Evolutionary conservation across 371 early-diverging fungal genomes (phyloP).

Genomic region (Dipsacomyces acuminosporus): DNA sequence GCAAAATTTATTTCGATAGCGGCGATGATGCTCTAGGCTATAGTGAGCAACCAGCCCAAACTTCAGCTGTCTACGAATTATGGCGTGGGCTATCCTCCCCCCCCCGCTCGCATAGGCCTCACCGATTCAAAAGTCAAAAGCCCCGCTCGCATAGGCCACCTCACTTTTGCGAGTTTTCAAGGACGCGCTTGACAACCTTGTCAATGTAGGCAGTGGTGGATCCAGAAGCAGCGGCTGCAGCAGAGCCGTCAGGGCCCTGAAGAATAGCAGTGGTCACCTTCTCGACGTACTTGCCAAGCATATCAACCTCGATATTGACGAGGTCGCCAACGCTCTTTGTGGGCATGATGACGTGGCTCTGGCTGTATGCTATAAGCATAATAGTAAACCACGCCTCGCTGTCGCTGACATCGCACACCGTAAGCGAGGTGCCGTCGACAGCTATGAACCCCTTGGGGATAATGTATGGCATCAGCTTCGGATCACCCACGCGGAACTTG

Average conservation of each 20-base stretch:
- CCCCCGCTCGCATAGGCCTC: no score
- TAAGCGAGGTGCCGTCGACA: conserved; percentile 91
- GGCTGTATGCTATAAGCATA: conserved; percentile 95
- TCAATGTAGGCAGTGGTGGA: conserved; percentile 25
- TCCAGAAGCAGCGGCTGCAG: neutral
- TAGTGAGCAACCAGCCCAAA: no score
- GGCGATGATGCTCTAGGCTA: no score
- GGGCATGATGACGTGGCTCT: conserved; percentile 78
- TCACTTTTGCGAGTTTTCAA: conserved; percentile 13
- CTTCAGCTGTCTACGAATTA: no score
- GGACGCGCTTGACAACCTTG: conserved; percentile 26
- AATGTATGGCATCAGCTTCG: conserved; percentile 71
- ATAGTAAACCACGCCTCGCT: conserved; percentile 70
- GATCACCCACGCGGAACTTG: conserved; percentile 61
- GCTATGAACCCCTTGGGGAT: conserved; percentile 93
- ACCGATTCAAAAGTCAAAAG: no score
- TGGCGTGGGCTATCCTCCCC: no score
- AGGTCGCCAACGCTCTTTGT: conserved; percentile 63
- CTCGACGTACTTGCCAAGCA: conserved; percentile 91
- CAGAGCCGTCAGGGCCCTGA: conserved; percentile 12
- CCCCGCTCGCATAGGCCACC: no score
- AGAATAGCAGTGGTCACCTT: conserved; percentile 42
- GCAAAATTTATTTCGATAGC: no score
- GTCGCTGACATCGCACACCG: conserved; percentile 85
- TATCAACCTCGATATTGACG: conserved; percentile 95